Conservation (phyloP, 192 early-diverging fungal genomes). For the Diversispora eburnea region DNA sequence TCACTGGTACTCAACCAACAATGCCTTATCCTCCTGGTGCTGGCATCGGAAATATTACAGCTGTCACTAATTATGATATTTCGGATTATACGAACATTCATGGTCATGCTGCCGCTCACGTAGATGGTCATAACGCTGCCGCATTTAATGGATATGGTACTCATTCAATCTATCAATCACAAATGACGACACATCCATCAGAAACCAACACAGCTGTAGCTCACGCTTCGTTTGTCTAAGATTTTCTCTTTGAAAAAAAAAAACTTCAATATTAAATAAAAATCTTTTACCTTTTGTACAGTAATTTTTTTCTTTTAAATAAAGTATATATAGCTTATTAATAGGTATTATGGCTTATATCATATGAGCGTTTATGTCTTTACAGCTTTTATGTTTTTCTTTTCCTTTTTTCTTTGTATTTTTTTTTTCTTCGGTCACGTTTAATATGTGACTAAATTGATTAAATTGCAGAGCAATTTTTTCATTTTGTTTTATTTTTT, state of each 20-base stretch:
- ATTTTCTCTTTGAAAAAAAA: neutral
- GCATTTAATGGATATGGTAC: slow-evolving; percentile 17
- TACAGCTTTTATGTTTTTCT: neutral
- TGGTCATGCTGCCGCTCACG: slow-evolving; percentile 18
- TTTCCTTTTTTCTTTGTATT: neutral
- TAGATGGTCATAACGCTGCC: slow-evolving; percentile 14
- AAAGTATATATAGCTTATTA: slow-evolving; percentile 4
- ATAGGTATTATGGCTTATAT: slow-evolving; percentile 3
- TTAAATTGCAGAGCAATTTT: neutral
- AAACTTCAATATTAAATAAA: neutral
- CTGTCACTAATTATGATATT: slow-evolving; percentile 23
- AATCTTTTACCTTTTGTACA: neutral
- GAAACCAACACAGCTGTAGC: slow-evolving; percentile 1
- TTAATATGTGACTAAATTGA: neutral
- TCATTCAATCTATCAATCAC: slow-evolving; percentile 22
- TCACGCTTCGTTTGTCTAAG: slow-evolving; percentile 17
- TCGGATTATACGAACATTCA: slow-evolving; percentile 18
- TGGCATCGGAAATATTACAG: slow-evolving; percentile 23
- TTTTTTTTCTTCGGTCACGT: neutral
- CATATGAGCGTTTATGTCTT: neutral
- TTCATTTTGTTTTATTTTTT: neutral
- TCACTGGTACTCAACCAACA: slow-evolving; percentile 6
- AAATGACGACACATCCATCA: slow-evolving; percentile 20
- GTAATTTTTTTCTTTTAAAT: neutral
- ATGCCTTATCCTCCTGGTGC: slow-evolving; percentile 27